Evolutionary conservation across 352 stramenopile genomes (phyloP).

Genomic region (Phytopythium helicoides): DNA sequence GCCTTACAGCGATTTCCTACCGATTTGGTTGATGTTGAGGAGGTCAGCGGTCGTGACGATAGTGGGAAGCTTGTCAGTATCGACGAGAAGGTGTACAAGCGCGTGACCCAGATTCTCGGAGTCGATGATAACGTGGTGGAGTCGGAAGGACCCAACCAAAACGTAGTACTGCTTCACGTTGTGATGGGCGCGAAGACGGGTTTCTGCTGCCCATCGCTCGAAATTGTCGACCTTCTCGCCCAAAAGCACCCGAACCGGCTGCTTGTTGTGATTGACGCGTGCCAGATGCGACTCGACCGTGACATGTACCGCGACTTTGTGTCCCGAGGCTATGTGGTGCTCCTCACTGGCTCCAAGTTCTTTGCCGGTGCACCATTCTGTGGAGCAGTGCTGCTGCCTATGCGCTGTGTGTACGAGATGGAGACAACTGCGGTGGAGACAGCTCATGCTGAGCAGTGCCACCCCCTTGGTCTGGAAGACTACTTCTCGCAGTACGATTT

Average conservation of each 20-base stretch:
- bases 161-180: slow-evolving; percentile 82
- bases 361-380: slow-evolving; percentile 86
- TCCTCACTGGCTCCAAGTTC: slow-evolving; percentile 89
- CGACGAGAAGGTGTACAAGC: slow-evolving; percentile 37
- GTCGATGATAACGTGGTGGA: slow-evolving; percentile 14
- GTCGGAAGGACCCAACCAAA: slow-evolving; percentile 7
- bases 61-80: slow-evolving; percentile 48
- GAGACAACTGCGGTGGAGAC: slow-evolving; percentile 52
- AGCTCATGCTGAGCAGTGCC: slow-evolving; percentile 53
- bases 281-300: slow-evolving; percentile 79
- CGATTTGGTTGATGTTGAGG: slow-evolving; percentile 62
- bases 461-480: slow-evolving; percentile 71
- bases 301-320: slow-evolving; percentile 62
- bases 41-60: slow-evolving; percentile 54
- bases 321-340: slow-evolving; percentile 59
- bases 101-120: slow-evolving; percentile 46
- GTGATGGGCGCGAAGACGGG: slow-evolving; percentile 88
- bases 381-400: slow-evolving; percentile 78
- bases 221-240: slow-evolving; percentile 49
- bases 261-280: slow-evolving; percentile 85
- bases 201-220: slow-evolving; percentile 73
- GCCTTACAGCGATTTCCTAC: slow-evolving; percentile 56
- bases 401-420: slow-evolving; percentile 76
- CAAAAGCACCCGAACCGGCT: slow-evolving; percentile 63
- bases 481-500: slow-evolving; percentile 87